Evolutionary conservation across 371 early-diverging fungal genomes (phyloP).

Genomic region (Mortierella sp.): DNA sequence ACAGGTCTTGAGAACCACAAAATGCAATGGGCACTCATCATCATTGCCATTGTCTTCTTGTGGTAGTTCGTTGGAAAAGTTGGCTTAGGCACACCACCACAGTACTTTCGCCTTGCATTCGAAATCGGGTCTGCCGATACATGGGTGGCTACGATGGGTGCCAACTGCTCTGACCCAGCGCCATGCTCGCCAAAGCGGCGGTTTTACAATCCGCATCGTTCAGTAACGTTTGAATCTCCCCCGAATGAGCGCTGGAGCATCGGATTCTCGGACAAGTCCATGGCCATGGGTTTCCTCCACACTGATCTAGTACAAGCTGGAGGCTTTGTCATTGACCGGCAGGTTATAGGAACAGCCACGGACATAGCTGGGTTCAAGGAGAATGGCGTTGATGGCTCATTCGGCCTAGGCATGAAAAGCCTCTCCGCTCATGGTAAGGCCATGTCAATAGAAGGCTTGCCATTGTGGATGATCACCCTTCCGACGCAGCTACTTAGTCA

Average conservation of each 20-base stretch:
- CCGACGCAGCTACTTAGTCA: not conserved
- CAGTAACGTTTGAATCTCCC: slow-evolving; percentile 7
- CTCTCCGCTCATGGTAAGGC: slow-evolving; percentile 4
- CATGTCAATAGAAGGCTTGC: not conserved
- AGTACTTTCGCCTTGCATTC: slow-evolving; percentile 58
- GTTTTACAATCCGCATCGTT: slow-evolving; percentile 9
- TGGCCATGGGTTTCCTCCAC: slow-evolving; percentile 8
- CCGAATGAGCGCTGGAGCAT: slow-evolving; percentile 9
- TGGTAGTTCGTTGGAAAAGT: slow-evolving; percentile 57
- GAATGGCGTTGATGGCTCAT: slow-evolving; percentile 14
- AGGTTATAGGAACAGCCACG: slow-evolving; percentile 15
- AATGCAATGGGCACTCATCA: not conserved
- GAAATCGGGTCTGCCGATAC: slow-evolving; percentile 63
- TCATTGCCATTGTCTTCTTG: not conserved
- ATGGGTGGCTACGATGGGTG: slow-evolving; percentile 43
- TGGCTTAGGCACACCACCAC: slow-evolving; percentile 61
- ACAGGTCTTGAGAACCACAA: no score
- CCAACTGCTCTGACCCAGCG: slow-evolving; percentile 10
- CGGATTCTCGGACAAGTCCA: not conserved
- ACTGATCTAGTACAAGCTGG: slow-evolving; percentile 20
- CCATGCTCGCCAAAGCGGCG: slow-evolving; percentile 13
- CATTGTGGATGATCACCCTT: not conserved
- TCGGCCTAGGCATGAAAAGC: slow-evolving; percentile 10
- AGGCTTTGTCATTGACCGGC: slow-evolving; percentile 11
- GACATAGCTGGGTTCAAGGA: slow-evolving; percentile 1